phyloP scores from a whole-genome alignment of 768 basidiomycete species.

The Suillus luteus region DNA sequence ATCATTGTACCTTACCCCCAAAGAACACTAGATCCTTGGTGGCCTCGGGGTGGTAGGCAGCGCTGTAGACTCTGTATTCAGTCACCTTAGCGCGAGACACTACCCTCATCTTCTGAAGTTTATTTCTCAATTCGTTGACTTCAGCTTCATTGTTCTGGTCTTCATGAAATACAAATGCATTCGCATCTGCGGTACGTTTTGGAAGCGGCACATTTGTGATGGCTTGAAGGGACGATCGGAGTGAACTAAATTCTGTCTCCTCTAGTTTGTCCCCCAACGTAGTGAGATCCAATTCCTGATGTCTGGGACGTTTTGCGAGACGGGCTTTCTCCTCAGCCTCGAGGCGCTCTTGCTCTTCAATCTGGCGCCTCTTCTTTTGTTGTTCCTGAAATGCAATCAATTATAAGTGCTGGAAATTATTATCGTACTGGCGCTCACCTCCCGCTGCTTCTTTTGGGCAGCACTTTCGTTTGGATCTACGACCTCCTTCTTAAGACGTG shows the following conservation, averaged over 20 bases:
- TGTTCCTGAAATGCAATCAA: slow-evolving; percentile 41
- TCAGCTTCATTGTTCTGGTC: slow-evolving; percentile 49
- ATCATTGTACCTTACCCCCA: slow-evolving; percentile 52
- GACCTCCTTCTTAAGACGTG: slow-evolving; percentile 53
- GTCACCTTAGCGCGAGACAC: slow-evolving; percentile 82
- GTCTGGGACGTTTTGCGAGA: slow-evolving; percentile 67
- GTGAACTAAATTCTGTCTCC: slow-evolving; percentile 44
- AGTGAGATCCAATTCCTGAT: slow-evolving; percentile 61
- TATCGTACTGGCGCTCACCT: slow-evolving; percentile 42
- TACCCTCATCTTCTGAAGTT: slow-evolving; percentile 58
- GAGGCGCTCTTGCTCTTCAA: slow-evolving; percentile 63
- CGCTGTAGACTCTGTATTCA: slow-evolving; percentile 70
- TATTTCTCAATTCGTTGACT: slow-evolving; percentile 55
- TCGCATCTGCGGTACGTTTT: slow-evolving; percentile 44
- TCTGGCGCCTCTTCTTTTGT: slow-evolving; percentile 47
- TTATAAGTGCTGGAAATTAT: background rate
- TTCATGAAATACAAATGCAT: slow-evolving; percentile 52
- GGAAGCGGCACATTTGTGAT: slow-evolving; percentile 40
- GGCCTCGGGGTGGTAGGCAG: slow-evolving; percentile 78
- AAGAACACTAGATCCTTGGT: slow-evolving; percentile 86
- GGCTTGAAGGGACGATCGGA: slow-evolving; percentile 48
- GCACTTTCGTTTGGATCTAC: slow-evolving; percentile 67
- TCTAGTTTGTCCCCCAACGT: slow-evolving; percentile 48
- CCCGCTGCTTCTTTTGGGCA: slow-evolving; percentile 62
- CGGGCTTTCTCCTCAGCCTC: slow-evolving; percentile 63